A percentile compares a stretch with the other conserved stretches of the same genome.
Evolutionary conservation across 1,284 basidiomycete genomes (phyloP).

Genomic region (Malassezia nana): DNA sequence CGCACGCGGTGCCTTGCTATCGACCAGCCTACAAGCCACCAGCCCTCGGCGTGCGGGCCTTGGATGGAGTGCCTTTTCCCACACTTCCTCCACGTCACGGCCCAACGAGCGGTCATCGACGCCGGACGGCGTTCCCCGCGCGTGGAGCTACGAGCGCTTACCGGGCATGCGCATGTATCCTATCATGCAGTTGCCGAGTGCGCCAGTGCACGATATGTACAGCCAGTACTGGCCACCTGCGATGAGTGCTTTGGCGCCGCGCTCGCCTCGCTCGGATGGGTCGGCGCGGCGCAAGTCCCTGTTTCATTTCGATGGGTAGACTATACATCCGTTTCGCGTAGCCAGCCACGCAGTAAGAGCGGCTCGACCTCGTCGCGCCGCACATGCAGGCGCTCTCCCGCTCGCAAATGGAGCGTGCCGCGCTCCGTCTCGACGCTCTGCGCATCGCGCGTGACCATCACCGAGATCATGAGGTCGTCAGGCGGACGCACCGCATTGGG

Average conservation of each 20-base stretch:
- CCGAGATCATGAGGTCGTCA: slow-evolving; percentile 67
- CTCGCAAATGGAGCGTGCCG: slow-evolving; percentile 74
- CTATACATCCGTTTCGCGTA: slow-evolving; percentile 56
- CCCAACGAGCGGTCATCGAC: background rate
- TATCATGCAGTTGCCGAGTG: slow-evolving; percentile 14
- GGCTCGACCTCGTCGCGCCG: slow-evolving; percentile 77
- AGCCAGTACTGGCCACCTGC: slow-evolving; percentile 6
- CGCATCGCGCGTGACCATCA: slow-evolving; percentile 70
- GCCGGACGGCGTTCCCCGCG: background rate
- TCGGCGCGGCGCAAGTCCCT: slow-evolving; percentile 12
- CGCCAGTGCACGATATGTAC: slow-evolving; percentile 14
- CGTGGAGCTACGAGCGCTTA: slow-evolving; percentile 7
- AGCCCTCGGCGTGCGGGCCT: slow-evolving; percentile 14
- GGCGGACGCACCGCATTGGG: slow-evolving; percentile 52
- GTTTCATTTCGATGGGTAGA: slow-evolving; percentile 13
- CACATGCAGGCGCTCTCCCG: slow-evolving; percentile 77
- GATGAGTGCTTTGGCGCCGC: background rate
- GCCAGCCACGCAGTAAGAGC: slow-evolving; percentile 77
- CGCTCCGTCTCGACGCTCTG: slow-evolving; percentile 77
- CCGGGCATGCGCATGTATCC: slow-evolving; percentile 15
- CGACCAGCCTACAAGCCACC: background rate
- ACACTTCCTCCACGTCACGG: background rate
- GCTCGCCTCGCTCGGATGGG: background rate
- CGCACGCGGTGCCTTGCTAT: background rate
- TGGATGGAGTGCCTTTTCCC: slow-evolving; percentile 17